Evolutionary conservation across 2,329 filamentous ascomycete genomes (phyloP), one percentile per base, ranked within the genome.

Genomic region (Fusarium anguioides): DNA sequence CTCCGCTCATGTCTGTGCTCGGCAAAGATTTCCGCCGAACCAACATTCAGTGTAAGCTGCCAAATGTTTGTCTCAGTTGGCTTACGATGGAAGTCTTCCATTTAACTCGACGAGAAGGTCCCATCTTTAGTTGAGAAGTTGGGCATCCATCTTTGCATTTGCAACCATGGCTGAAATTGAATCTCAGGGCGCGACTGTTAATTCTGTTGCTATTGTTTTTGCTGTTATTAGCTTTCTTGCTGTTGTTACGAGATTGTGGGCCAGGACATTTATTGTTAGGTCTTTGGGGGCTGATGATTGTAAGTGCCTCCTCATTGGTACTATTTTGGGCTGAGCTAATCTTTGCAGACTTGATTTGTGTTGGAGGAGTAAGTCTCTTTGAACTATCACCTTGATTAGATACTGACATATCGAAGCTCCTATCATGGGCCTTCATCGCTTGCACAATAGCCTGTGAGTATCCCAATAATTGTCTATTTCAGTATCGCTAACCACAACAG

Each of bases 221-320:
- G 64, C 64, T 0, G 60, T 65, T 2, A 50, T 68, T 6, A 65
- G 60, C 9, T 68, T 68, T 18, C 27, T 67, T 27, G 64, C 64
- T 35, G 35, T 68, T 14, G 60, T 56, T 9, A 35, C 64, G 23
- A 56, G 64, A 35, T 18, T 67, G 23, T 67, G 60, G 60, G 64
- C 64, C 3, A 39, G 64, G n/a, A 36, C 55, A 14, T 68, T 44
- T 36, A 65, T 67, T 21, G 64, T 67, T 15, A 39, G 39, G 23
- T 67, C 64, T 5, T 8, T 67, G 4, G 64, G 64, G 18, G 45
- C 40, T 11, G 64, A 67, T 24, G 64, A 67, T 10, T 67, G 64
- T 68, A 21, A 68, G 64, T 68, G 0, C 15, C 4, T 1, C 12
- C 2, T n/a, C 9, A n/a, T n/a, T n/a, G n/a, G n/a, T 23, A 6